Conservation (phyloP, 805 yeast species). For the Crinitomyces ghanaensis region DNA sequence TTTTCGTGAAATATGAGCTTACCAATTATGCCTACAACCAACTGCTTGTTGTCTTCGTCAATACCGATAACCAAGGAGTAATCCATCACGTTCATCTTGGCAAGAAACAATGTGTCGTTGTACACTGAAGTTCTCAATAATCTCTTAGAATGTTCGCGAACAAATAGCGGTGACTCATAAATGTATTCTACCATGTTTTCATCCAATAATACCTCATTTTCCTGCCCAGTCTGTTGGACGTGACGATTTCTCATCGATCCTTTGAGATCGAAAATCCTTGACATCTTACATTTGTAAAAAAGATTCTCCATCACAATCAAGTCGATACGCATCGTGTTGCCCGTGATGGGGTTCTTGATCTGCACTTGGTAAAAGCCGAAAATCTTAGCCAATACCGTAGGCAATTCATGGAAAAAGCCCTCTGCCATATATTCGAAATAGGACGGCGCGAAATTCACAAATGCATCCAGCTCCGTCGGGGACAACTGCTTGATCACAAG, state of each 20-base stretch:
- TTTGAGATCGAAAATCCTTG: slow-evolving; percentile 86
- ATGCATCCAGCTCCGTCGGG: slow-evolving; percentile 81
- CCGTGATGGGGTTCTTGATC: slow-evolving; percentile 65
- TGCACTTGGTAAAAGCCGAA: slow-evolving; percentile 94
- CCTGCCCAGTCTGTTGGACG: slow-evolving; percentile 91
- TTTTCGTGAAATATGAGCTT: slow-evolving; percentile 3
- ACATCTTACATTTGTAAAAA: slow-evolving; percentile 70
- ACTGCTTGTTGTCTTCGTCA: slow-evolving; percentile 45
- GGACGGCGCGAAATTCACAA: slow-evolving; percentile 90
- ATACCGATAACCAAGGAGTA: slow-evolving; percentile 92
- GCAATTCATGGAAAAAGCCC: slow-evolving; percentile 86
- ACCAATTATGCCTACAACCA: slow-evolving; percentile 85
- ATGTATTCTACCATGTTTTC: slow-evolving; percentile 98
- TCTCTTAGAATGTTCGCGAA: slow-evolving; percentile 82
- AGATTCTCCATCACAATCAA: slow-evolving; percentile 92
- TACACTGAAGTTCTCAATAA: slow-evolving; percentile 77
- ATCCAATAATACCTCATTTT: slow-evolving; percentile 85
- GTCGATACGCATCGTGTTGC: slow-evolving; percentile 74
- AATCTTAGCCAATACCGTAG: slow-evolving; percentile 87
- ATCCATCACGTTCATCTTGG: slow-evolving; percentile 98
- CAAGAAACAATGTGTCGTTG: slow-evolving; percentile 88
- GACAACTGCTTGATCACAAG: slow-evolving; percentile 83
- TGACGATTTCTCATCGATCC: slow-evolving; percentile 98
- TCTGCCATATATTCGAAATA: slow-evolving; percentile 94
- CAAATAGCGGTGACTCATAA: slow-evolving; percentile 90